Percentiles rank a stretch among this genome's conserved stretches.
phyloP scores from a whole-genome alignment of 305 asterid genomes.

The Ajuga reptans region DNA sequence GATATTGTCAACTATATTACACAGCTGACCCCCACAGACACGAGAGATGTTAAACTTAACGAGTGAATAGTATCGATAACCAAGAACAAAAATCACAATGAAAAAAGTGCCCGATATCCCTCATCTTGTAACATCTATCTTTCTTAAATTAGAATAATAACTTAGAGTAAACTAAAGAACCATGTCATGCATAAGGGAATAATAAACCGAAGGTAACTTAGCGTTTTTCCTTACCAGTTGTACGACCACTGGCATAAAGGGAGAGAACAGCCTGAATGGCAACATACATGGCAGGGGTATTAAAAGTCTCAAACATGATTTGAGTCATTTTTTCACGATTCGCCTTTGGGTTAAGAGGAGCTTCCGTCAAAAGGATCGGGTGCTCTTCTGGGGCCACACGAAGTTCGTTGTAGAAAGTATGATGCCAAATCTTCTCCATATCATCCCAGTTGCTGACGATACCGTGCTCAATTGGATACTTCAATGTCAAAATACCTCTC shows the following conservation, averaged over 20 bases:
- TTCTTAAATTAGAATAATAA: background rate
- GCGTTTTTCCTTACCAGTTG: conserved; percentile 52
- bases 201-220: background rate
- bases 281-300: conserved; percentile 80
- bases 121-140: too few relatives aligned
- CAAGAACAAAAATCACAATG: background rate
- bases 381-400: conserved; percentile 80
- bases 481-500: conserved; percentile 69
- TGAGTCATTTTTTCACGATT: conserved; percentile 85
- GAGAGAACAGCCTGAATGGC: conserved; percentile 85
- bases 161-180: background rate
- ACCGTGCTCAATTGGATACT: conserved; percentile 75
- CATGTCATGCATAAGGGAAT: background rate
- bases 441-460: conserved; percentile 91
- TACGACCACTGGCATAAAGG: conserved; percentile 86
- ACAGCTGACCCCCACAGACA: too few relatives aligned
- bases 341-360: conserved; percentile 67
- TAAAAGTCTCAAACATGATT: conserved; percentile 80
- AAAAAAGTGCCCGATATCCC: too few relatives aligned
- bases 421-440: conserved; percentile 90
- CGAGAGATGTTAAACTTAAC: background rate
- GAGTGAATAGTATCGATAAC: background rate
- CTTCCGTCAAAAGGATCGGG: conserved; percentile 63
- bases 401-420: conserved; percentile 66
- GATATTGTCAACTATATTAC: background rate